phyloP scores from a whole-genome alignment of 257 asterid species.

The Agastache rugosa region DNA sequence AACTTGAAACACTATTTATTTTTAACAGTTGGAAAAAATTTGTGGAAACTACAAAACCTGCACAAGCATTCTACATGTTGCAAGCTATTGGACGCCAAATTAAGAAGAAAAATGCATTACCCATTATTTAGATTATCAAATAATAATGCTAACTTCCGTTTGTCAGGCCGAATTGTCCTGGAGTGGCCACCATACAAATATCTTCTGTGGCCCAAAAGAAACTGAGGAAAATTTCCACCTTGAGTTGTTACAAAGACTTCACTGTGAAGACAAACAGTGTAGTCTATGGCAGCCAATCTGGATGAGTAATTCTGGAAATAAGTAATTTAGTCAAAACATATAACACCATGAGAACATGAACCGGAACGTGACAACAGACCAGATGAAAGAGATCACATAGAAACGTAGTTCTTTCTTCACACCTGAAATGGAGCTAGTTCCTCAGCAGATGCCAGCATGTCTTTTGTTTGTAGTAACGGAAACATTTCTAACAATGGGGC shows the following conservation, averaged over 20 bases:
- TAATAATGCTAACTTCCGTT: conserved; percentile 78
- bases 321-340: conserved; percentile 46
- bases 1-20: conserved; percentile 14
- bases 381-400: conserved; percentile 19
- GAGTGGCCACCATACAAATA: conserved; percentile 93
- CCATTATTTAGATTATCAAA: conserved; percentile 87
- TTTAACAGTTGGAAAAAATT: conserved; percentile 18
- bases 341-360: conserved; percentile 22
- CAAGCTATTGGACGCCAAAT: conserved; percentile 18
- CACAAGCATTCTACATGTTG: background rate
- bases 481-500: conserved; percentile 93
- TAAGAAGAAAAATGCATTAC: conserved; percentile 54
- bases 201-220: conserved; percentile 96
- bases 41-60: conserved; percentile 15
- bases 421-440: conserved; percentile 97
- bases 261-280: conserved; percentile 97
- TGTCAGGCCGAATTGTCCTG: conserved; percentile 90
- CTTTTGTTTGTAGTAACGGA: conserved; percentile 91
- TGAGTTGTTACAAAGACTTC: conserved; percentile 99
- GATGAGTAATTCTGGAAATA: conserved; percentile 85
- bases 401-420: conserved; percentile 23
- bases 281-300: conserved; percentile 99
- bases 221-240: conserved; percentile 99
- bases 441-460: conserved; percentile 81
- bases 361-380: background rate